phyloP scores from a whole-genome alignment of 2,329 filamentous ascomycete species.

The Penicillium sp. region DNA sequence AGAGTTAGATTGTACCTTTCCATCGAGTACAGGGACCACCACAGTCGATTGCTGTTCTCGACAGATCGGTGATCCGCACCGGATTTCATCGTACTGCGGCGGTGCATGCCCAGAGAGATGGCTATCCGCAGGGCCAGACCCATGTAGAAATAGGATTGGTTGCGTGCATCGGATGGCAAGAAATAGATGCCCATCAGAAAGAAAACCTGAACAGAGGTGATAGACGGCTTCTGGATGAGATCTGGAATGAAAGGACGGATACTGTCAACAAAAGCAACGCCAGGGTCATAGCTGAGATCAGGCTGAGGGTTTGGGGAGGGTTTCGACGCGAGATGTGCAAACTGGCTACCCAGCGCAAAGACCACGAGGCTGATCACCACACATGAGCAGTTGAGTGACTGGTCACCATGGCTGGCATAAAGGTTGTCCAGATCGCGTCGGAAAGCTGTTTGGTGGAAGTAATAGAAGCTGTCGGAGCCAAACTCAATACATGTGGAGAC shows the following conservation, averaged over 20 bases:
- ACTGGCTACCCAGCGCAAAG: slow-evolving; percentile 1
- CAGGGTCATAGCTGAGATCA: slow-evolving; percentile 22
- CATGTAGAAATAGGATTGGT: slow-evolving; percentile 32
- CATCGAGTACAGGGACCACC: slow-evolving; percentile 2
- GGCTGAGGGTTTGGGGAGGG: not conserved
- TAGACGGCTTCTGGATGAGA: slow-evolving; percentile 29
- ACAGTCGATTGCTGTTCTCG: not conserved
- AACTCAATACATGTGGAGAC: slow-evolving; percentile 1
- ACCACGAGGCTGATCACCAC: not conserved
- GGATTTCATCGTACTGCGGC: not conserved
- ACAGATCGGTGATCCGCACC: not conserved
- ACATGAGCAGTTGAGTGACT: slow-evolving; percentile 1
- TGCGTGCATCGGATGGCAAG: slow-evolving; percentile 32
- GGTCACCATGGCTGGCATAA: not conserved
- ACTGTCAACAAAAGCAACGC: slow-evolving; percentile 28
- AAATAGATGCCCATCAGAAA: slow-evolving; percentile 35
- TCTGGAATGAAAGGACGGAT: slow-evolving; percentile 29
- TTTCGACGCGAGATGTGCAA: slow-evolving; percentile 3
- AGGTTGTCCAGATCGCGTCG: not conserved
- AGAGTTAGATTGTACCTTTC: not conserved
- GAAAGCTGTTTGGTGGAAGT: slow-evolving; percentile 1
- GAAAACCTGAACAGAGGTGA: slow-evolving; percentile 31
- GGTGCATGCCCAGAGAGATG: slow-evolving; percentile 48
- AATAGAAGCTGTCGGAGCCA: not conserved
- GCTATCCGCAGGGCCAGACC: slow-evolving; percentile 52